Evolutionary conservation across 495 filamentous ascomycete genomes (phyloP), one percentile per base, ranked within the genome.

Genomic region (Cercophora newfieldiana): DNA sequence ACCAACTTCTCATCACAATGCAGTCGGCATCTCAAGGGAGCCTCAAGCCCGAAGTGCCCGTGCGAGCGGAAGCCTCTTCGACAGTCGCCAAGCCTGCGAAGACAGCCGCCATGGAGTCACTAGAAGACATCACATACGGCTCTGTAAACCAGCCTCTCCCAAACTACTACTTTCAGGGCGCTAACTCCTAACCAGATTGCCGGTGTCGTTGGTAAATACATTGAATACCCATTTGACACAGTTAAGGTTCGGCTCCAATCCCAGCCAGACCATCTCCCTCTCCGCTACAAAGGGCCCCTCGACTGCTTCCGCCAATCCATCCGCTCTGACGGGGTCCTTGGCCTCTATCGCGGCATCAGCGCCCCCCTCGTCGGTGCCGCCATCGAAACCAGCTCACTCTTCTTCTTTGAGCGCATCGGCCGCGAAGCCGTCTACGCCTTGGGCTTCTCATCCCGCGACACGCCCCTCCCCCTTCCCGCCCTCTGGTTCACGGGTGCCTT

Each of bases 201-300:
- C 48, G 96, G 96, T 65, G 89, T 95, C 63, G 90, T 91, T 24
- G 96, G 95, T 66, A 99, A 99, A 81, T 87, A 91, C 67, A 92
- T 99, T 71, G 96, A 99, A 72, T 99, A 96, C 75, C 96, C 96
- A 30, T 98, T 98, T 77, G 96, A 99, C 80, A 99, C 96, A 0
- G 89, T 99, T 70, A 99, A 99, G 82, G 95, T 88, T 56, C 81
- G 86, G 25, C 79, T 92, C 4, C 90, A 92, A 74, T 89, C 89
- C 3, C 95, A 97, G 75, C 92, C 93, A 7, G 89, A 93, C 71
- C 86, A 90, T 65, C 83, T 90, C 1, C 92, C 94, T 28, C 87
- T 92, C 16, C 89, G 85, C 21, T 99, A 97, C 75, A 87, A 77
- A 0, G 96, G 96, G 0, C 94, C 96, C 0, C 66, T 98, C 61